phyloP scores from a whole-genome alignment of 2,329 filamentous ascomycete genomes.

The Daldinia sp. region DNA sequence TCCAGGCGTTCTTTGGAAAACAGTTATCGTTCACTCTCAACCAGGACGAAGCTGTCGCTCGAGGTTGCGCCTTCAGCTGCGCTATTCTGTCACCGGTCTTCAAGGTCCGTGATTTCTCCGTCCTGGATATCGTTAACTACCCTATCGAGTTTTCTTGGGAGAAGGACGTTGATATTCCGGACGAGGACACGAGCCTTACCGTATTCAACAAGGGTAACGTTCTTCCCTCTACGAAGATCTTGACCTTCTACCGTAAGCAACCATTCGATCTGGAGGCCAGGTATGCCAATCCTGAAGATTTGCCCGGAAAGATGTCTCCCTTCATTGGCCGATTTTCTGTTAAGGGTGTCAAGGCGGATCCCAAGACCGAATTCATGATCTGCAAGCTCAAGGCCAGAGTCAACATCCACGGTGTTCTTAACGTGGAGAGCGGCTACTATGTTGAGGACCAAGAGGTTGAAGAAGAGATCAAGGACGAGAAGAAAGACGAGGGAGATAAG shows the following conservation, averaged over 20 bases:
- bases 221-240: conserved; percentile 97
- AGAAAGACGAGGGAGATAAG: conserved; percentile 64
- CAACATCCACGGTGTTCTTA: conserved; percentile 95
- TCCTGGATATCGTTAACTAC: conserved; percentile 98
- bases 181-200: conserved; percentile 96
- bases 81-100: conserved; percentile 97
- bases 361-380: conserved; percentile 98
- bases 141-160: conserved; percentile 99
- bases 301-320: conserved; percentile 90
- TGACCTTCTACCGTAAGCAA: conserved; percentile 99
- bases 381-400: conserved; percentile 99
- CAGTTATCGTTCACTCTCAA: conserved; percentile 94
- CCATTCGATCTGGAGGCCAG: conserved; percentile 95
- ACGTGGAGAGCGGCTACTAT: conserved; percentile 96
- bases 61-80: conserved; percentile 96
- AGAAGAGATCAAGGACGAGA: conserved; percentile 85
- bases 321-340: conserved; percentile 99
- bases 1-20: conserved; percentile 94
- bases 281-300: conserved; percentile 86
- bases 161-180: conserved; percentile 96
- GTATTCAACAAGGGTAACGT: conserved; percentile 98
- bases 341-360: conserved; percentile 94
- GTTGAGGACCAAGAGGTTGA: conserved; percentile 98
- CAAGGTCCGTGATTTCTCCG: conserved; percentile 96
- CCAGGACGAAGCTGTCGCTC: conserved; percentile 96